A percentile compares a stretch with the other conserved stretches of the same genome.
These are phyloP conservation scores for Coemansia sp. DNA, from an alignment of 192 early-diverging fungal species.

Conservation along the genomic window DNA sequence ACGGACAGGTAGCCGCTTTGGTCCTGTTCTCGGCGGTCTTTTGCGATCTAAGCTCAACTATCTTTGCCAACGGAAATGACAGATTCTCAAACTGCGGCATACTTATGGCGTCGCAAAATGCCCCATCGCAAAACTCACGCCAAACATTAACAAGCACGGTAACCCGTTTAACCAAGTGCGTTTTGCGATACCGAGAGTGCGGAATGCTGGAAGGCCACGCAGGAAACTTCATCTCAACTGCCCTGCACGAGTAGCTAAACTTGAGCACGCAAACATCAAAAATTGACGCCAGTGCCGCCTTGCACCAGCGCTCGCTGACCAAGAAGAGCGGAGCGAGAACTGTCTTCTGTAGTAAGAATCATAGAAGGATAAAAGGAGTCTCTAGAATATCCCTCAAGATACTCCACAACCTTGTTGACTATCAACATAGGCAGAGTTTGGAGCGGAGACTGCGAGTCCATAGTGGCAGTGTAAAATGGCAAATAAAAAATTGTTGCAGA, in stretches of 20 bases:
- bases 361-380: no score
- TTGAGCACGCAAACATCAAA: neutral
- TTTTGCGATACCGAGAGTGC: neutral
- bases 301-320: conserved; percentile 1
- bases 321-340: neutral
- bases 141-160: neutral
- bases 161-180: neutral
- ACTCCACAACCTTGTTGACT: neutral
- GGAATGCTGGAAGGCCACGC: neutral
- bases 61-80: neutral
- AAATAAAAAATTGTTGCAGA: neutral
- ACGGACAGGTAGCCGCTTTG: neutral
- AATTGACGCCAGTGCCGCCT: neutral
- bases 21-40: neutral
- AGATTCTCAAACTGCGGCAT: neutral
- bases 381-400: neutral
- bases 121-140: neutral
- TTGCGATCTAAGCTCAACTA: neutral
- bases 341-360: neutral
- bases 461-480: neutral
- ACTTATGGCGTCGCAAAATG: neutral
- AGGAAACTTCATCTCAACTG: neutral
- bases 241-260: neutral
- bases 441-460: neutral
- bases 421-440: neutral